These are phyloP conservation scores for Dothideomycetidae sp. DNA, from an alignment of 2,329 filamentous ascomycete species.

Conservation along the genomic window DNA sequence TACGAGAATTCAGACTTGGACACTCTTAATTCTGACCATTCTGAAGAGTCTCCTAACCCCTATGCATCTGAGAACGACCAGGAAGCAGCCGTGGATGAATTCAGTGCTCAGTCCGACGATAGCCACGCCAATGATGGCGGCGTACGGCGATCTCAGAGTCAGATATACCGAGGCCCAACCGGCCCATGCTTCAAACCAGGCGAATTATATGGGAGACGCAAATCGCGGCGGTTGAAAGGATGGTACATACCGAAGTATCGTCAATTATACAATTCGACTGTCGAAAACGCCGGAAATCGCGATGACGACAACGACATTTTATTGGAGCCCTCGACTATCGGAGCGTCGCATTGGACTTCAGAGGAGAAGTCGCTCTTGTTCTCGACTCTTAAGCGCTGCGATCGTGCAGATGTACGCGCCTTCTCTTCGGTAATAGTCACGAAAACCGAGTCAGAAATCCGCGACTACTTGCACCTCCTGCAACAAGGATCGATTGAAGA, in stretches of 20 bases:
- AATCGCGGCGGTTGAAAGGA: background rate
- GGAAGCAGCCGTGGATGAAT: background rate
- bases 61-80: background rate
- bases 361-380: constrained; percentile 61
- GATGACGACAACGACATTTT: background rate
- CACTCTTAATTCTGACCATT: background rate
- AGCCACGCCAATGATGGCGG: no score
- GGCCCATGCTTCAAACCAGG: no score
- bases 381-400: constrained; percentile 47
- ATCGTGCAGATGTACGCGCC: constrained; percentile 44
- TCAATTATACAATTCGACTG: constrained; percentile 41
- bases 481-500: constrained; percentile 32
- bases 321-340: constrained; percentile 41
- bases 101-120: no score
- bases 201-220: constrained; percentile 1
- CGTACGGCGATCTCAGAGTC: no score
- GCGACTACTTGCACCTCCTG: constrained; percentile 53
- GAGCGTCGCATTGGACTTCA: constrained; percentile 54
- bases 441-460: constrained; percentile 63
- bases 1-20: background rate
- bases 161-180: no score
- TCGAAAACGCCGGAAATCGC: constrained; percentile 31
- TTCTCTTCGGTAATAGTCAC: constrained; percentile 51
- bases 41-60: background rate
- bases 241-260: constrained; percentile 25